phyloP scores from a whole-genome alignment of 2,329 filamentous ascomycete species.

The Aspergillus sp. region DNA sequence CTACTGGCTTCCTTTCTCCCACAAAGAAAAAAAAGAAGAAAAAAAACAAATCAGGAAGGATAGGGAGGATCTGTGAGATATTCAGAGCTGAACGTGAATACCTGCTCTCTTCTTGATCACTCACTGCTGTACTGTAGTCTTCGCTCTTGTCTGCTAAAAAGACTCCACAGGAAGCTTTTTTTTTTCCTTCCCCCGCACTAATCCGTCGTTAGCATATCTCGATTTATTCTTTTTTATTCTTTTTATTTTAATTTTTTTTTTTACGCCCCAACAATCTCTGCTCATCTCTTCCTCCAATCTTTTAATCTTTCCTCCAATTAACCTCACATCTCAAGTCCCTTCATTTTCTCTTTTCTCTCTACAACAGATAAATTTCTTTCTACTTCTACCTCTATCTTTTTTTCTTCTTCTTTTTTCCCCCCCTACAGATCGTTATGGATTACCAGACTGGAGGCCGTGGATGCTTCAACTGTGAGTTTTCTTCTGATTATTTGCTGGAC shows the following conservation, averaged over 20 bases:
- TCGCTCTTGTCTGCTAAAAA: not conserved
- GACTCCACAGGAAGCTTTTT: not conserved
- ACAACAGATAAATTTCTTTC: slow-evolving; percentile 8
- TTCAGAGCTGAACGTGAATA: not conserved
- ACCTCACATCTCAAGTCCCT: too few relatives aligned
- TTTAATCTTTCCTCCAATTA: too few relatives aligned
- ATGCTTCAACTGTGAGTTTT: slow-evolving; percentile 52
- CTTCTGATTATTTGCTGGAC: not conserved
- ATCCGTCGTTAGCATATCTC: slow-evolving; percentile 10
- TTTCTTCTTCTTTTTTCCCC: slow-evolving; percentile 2
- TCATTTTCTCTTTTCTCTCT: too few relatives aligned
- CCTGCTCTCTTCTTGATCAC: not conserved
- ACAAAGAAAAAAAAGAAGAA: too few relatives aligned
- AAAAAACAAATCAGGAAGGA: too few relatives aligned
- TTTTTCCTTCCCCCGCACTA: slow-evolving; percentile 4
- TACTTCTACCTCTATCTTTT: not conserved
- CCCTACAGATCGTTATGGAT: slow-evolving; percentile 37
- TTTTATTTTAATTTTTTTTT: slow-evolving; percentile 1
- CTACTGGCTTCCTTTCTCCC: too few relatives aligned
- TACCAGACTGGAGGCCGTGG: slow-evolving; percentile 43
- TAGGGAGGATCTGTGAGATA: too few relatives aligned
- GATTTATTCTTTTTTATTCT: slow-evolving; percentile 2
- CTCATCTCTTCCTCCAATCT: not conserved
- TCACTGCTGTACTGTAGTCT: not conserved
- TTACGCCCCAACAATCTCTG: not conserved